phyloP scores from a whole-genome alignment of 2,329 filamentous ascomycete genomes.

The Colletotrichum tropicicola region DNA sequence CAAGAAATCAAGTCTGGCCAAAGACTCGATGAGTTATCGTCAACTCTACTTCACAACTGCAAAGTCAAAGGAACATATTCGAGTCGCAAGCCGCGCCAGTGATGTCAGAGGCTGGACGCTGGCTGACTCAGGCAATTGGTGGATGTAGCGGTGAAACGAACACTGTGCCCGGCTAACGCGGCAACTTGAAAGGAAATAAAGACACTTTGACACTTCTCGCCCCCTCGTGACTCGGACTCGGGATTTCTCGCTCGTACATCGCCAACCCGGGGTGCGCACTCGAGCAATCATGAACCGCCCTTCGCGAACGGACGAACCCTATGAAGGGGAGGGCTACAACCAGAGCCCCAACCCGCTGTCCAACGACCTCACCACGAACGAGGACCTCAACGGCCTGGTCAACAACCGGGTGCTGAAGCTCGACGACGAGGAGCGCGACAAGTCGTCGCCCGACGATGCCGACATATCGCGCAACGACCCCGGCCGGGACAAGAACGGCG shows the following conservation, averaged over 20 bases:
- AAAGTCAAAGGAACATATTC: too few species aligned
- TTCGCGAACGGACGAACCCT: conserved; percentile 32
- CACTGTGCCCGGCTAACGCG: conserved; percentile 1
- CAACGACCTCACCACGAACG: conserved; percentile 56
- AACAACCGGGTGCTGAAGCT: conserved; percentile 36
- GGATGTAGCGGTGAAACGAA: background rate
- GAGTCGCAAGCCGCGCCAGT: background rate
- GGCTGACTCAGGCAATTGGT: background rate
- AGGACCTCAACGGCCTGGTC: conserved; percentile 54
- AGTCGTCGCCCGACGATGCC: background rate
- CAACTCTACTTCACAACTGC: too few species aligned
- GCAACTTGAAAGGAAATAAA: background rate
- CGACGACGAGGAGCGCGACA: background rate
- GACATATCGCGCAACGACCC: background rate
- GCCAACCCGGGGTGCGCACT: too few species aligned
- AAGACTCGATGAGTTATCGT: too few species aligned
- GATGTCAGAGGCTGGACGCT: background rate
- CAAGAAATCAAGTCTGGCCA: too few species aligned
- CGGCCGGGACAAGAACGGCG: background rate
- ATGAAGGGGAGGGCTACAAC: conserved; percentile 47
- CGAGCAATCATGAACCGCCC: conserved; percentile 31
- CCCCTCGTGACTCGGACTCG: background rate
- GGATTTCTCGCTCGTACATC: too few species aligned
- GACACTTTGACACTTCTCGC: background rate
- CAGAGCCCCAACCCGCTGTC: conserved; percentile 56